A percentile compares a stretch with the other conserved stretches of the same genome.
phyloP scores from a whole-genome alignment of 768 basidiomycete genomes.

The Boletus insuetus region DNA sequence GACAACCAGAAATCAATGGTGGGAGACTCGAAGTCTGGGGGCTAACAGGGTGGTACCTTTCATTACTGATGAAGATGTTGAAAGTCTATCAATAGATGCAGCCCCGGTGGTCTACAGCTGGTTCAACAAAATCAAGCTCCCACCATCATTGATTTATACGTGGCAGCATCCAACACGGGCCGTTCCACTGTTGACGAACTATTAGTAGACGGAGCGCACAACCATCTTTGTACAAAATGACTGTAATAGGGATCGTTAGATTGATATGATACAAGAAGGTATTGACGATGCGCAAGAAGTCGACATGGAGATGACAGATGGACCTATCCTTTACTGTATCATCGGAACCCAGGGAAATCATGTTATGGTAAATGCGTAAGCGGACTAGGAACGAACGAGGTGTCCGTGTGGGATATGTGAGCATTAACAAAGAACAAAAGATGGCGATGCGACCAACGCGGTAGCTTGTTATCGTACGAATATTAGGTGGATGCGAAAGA shows the following conservation, averaged over 20 bases:
- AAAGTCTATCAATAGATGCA: slow-evolving; percentile 40
- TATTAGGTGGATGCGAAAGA: slow-evolving; percentile 24
- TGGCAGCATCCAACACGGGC: background rate
- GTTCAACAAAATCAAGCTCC: background rate
- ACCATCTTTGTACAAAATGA: background rate
- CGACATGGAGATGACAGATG: slow-evolving; percentile 15
- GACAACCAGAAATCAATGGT: slow-evolving; percentile 41
- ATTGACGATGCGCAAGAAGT: slow-evolving; percentile 17
- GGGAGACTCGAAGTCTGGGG: slow-evolving; percentile 75
- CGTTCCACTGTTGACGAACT: background rate
- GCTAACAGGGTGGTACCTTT: slow-evolving; percentile 80
- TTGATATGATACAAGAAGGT: slow-evolving; percentile 25
- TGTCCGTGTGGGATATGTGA: slow-evolving; percentile 23
- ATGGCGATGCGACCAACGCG: slow-evolving; percentile 22
- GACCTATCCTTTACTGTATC: slow-evolving; percentile 9
- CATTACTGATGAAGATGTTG: slow-evolving; percentile 55
- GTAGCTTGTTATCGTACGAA: slow-evolving; percentile 17
- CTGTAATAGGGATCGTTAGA: slow-evolving; percentile 8
- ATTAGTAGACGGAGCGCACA: background rate
- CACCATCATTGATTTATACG: background rate
- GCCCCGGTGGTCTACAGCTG: background rate
- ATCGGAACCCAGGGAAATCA: slow-evolving; percentile 12
- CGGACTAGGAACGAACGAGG: slow-evolving; percentile 9
- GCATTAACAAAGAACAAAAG: slow-evolving; percentile 28
- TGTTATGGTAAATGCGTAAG: slow-evolving; percentile 18